Evolutionary conservation across 768 basidiomycete genomes (phyloP).

Genomic region (Phylloporus sp.): DNA sequence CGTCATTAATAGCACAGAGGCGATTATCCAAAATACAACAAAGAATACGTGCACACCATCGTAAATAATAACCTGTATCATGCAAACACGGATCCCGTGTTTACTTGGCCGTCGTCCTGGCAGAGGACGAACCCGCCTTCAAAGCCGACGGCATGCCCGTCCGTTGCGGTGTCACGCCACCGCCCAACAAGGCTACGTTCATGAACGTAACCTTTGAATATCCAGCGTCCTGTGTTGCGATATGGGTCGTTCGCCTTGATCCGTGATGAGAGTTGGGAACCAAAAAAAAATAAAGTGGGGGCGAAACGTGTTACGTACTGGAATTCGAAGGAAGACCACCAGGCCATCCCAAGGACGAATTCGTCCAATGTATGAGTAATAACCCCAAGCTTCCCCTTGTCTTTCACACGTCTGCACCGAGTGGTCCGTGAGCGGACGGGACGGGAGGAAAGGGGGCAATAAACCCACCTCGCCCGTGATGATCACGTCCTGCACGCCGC

Average conservation of each 20-base stretch:
- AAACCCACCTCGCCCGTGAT: slow-evolving; percentile 45
- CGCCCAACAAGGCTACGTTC: slow-evolving; percentile 47
- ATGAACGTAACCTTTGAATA: slow-evolving; percentile 51
- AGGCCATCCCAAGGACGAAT: slow-evolving; percentile 50
- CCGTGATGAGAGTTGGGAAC: slow-evolving; percentile 11
- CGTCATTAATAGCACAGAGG: slow-evolving; percentile 12
- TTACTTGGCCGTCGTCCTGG: slow-evolving; percentile 28
- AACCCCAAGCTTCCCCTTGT: slow-evolving; percentile 48
- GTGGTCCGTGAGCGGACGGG: background rate
- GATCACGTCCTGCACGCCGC: slow-evolving; percentile 47
- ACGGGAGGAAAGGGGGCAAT: background rate
- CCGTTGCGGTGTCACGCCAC: slow-evolving; percentile 48
- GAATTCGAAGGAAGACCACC: slow-evolving; percentile 40
- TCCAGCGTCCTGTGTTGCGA: slow-evolving; percentile 37
- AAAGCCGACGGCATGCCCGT: slow-evolving; percentile 37
- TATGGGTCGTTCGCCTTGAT: slow-evolving; percentile 34
- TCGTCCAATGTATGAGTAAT: slow-evolving; percentile 42
- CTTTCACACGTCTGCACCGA: slow-evolving; percentile 36
- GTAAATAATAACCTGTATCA: slow-evolving; percentile 21
- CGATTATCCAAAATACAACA: slow-evolving; percentile 13
- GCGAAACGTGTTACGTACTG: slow-evolving; percentile 32
- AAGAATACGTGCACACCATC: slow-evolving; percentile 8
- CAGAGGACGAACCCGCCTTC: slow-evolving; percentile 47
- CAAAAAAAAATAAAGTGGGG: background rate
- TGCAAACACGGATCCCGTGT: slow-evolving; percentile 10